Evolutionary conservation across 192 early-diverging fungal species (phyloP), one percentile per base, ranked within the genome.

Genomic region (Coemansia sp.): DNA sequence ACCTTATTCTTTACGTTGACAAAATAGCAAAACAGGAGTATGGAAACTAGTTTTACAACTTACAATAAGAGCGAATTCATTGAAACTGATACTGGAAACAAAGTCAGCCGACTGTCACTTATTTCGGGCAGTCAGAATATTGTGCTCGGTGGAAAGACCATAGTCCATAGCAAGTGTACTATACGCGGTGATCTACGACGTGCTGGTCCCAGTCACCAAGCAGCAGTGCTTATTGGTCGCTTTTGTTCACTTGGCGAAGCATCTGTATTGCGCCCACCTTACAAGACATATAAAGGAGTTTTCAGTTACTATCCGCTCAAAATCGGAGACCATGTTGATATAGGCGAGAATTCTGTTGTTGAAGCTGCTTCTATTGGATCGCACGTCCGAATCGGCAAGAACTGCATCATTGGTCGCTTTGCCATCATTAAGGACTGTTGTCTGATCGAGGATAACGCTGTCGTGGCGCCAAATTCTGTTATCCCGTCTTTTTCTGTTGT

Each of bases 261-360:
- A 7, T 91, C 90, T 0, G 87, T 96, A 3, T 88, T 99, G 23
- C 85, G 94, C 11, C 97, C 97, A 17, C 97, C 97, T 0, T 95
- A 91, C 79, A 99, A 96, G 66, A 91, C 92, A 17, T 95, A 95
- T 80, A 84, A 84, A 63, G 94, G 93, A 27, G 78, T 89, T 6
- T 98, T 99, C 74, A 94, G 89, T 76, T 97, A 99, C 72, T 99
- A 94, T 59, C 95, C 95, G 32, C 91, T 97, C 83, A 97, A 96
- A 74, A 93, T 99, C 50, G 95, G 93, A n/a, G 93, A 96, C 74
- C 86, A 93, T 72, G 93, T 95, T 2, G 84, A 85, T 22, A 93
- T 95, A 66, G 95, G 94, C 4, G 89, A 95, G 70, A 89, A 90
- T 32, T 84, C 89, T 17, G 87, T 98, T 53, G 87, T 99, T 7